Evolutionary conservation across 1,139 yeast genomes (phyloP), one percentile per base, ranked within the genome.

Genomic region (Candida labiduridarum): DNA sequence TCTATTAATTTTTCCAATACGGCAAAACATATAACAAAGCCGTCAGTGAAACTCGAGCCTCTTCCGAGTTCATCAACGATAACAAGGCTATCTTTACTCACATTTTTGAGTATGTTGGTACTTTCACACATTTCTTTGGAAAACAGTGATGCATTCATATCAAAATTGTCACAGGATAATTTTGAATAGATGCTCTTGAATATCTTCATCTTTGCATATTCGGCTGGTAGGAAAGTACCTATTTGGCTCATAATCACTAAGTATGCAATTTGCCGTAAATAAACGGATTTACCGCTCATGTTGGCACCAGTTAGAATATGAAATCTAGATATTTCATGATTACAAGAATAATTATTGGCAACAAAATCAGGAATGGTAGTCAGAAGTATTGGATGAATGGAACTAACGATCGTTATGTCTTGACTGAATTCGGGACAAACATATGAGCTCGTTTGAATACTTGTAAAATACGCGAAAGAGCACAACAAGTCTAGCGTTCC

Each of bases 281-380:
- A 76, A 0, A 80, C 73, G 0, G 82, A 76, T 59, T 80, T 80
- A 29, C 84, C 84, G 42, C 83, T 82, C 82, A 79, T 78, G 45
- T 78, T 78, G 18, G 76, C 71, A 0, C 82, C 82, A 0, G 81
- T 76, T 1, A 78, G 65, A 0, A 78, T 64, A 51, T 76, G 79
- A 31, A 78, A 57, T 27, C 74, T 57, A 3, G 80, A 74, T 4
- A 68, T 62, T 15, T 65, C 69, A 8, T 58, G 55, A 5, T 66
- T 57, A 4, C 71, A 64, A 2, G 66, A 63, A 1, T 72, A 64
- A 53, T 74, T 75, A 56, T 78, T 78, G 0, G 78, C 61, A 11
- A 76, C 59, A 54, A 68, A 73, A 15, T 57, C 51, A 10, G 56
- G 42, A 6, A 65, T 51, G 5, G 58, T 56, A 1, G 46, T 40